Evolutionary conservation across 1,139 yeast genomes (phyloP).

Genomic region (Debaryomyces subglobosus): DNA sequence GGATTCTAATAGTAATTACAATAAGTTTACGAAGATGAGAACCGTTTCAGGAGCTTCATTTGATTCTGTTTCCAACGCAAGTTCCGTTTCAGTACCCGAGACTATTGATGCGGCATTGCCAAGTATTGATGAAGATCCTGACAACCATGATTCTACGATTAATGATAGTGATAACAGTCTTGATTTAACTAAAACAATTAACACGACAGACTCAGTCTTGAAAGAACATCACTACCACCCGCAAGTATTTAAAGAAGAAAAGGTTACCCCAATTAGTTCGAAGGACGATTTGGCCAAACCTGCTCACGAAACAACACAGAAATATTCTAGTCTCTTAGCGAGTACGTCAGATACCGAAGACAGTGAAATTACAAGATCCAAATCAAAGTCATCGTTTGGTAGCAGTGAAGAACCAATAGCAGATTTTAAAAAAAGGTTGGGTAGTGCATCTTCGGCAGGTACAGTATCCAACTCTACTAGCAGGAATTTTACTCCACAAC

Average conservation of each 20-base stretch:
- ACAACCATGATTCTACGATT: conserved; percentile 18
- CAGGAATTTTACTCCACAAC: conserved; percentile 7
- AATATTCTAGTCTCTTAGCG: conserved; percentile 16
- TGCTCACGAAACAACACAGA: conserved; percentile 9
- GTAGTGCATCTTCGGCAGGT: conserved; percentile 1
- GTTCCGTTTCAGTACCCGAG: conserved; percentile 43
- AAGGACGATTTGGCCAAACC: conserved; percentile 17
- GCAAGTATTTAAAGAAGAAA: conserved; percentile 38
- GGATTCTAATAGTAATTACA: conserved; percentile 29
- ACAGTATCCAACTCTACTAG: not conserved
- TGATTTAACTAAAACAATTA: not conserved
- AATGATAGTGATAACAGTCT: conserved; percentile 4
- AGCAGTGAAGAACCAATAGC: not conserved
- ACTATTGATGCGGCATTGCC: conserved; percentile 48
- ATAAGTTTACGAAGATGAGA: conserved; percentile 38
- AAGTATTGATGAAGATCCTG: conserved; percentile 38
- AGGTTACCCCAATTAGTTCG: conserved; percentile 30
- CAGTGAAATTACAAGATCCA: not conserved
- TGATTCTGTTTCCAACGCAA: conserved; percentile 31
- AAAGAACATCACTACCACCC: conserved; percentile 26
- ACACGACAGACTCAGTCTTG: conserved; percentile 33
- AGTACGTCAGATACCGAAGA: not conserved
- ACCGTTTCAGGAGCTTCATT: conserved; percentile 23
- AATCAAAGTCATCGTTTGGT: conserved; percentile 3
- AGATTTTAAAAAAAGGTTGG: conserved; percentile 1